phyloP scores from a whole-genome alignment of 2,329 filamentous ascomycete genomes.

The Sarocladiaceae sp. region DNA sequence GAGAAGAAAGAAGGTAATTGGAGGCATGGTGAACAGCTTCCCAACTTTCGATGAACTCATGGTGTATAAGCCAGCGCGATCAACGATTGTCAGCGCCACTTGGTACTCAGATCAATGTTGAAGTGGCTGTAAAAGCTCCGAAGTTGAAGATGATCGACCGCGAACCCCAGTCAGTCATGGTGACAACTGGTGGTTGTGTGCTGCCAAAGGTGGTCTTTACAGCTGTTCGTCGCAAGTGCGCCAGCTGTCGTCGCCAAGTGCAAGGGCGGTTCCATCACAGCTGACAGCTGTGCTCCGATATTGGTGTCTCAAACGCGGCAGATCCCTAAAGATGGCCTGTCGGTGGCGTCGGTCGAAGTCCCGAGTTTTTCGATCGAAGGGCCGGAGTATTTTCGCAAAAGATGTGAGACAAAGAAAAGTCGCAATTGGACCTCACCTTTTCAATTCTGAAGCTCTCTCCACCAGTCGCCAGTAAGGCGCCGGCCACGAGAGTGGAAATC shows the following conservation, averaged over 20 bases:
- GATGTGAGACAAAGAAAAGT: background rate
- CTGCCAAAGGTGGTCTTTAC: background rate
- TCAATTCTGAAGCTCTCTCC: slow-evolving; percentile 20
- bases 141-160: background rate
- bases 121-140: background rate
- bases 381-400: background rate
- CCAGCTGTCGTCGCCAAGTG: slow-evolving; percentile 4
- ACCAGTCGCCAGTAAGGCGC: slow-evolving; percentile 25
- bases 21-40: background rate
- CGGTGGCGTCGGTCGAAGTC: background rate
- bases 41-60: background rate
- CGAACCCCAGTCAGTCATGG: background rate
- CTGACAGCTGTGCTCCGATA: background rate
- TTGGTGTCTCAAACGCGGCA: slow-evolving; percentile 3
- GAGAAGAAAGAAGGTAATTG: background rate
- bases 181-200: background rate
- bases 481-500: slow-evolving; percentile 25
- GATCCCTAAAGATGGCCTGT: background rate
- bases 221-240: background rate
- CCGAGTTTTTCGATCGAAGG: background rate
- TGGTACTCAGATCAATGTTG: background rate
- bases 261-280: background rate
- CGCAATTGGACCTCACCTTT: slow-evolving; percentile 12
- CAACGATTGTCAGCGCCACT: background rate
- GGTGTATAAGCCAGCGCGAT: background rate